Percentiles rank a stretch among this genome's conserved stretches.
These are phyloP conservation scores for Kewa caespitosa DNA, from an alignment of 179 eudicot genomes.

Conservation along the genomic window DNA sequence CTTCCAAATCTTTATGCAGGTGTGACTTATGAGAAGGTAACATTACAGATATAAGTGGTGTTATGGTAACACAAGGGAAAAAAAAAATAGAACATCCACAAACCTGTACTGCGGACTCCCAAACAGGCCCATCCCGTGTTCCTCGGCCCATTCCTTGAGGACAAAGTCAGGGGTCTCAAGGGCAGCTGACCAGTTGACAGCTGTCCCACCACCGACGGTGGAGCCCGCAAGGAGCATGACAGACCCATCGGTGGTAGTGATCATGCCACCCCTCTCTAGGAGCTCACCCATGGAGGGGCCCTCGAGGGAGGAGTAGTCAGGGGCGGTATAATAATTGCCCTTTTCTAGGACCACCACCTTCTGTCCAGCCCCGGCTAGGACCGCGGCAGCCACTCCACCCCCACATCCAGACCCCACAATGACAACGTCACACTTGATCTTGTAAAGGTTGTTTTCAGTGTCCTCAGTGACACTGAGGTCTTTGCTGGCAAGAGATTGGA, in stretches of 20 bases:
- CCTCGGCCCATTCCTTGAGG: conserved; percentile 57
- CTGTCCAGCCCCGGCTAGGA: conserved; percentile 47
- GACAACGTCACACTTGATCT: conserved; percentile 56
- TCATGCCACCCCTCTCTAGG: conserved; percentile 47
- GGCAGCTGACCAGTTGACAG: conserved; percentile 78
- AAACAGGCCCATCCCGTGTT: conserved; percentile 41
- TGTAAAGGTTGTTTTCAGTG: conserved; percentile 36
- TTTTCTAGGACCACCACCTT: conserved; percentile 68
- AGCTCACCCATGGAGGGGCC: conserved; percentile 61
- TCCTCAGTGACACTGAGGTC: conserved; percentile 30
- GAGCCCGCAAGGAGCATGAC: conserved; percentile 50
- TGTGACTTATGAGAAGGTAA: no score
- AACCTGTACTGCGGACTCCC: conserved; percentile 38
- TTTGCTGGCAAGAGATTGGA: conserved; percentile 34
- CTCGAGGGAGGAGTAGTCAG: conserved; percentile 56
- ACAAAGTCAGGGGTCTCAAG: conserved; percentile 56
- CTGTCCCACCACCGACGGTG: conserved; percentile 77
- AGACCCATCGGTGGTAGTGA: conserved; percentile 55
- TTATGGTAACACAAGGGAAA: no score
- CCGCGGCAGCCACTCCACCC: conserved; percentile 68
- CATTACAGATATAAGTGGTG: no score
- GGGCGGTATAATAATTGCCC: conserved; percentile 49
- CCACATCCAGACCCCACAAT: conserved; percentile 75
- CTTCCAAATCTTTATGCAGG: no score
- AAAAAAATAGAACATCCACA: no score